These are phyloP conservation scores for Alternaria longipes DNA, from an alignment of 2,329 filamentous ascomycete species.

Conservation along the genomic window DNA sequence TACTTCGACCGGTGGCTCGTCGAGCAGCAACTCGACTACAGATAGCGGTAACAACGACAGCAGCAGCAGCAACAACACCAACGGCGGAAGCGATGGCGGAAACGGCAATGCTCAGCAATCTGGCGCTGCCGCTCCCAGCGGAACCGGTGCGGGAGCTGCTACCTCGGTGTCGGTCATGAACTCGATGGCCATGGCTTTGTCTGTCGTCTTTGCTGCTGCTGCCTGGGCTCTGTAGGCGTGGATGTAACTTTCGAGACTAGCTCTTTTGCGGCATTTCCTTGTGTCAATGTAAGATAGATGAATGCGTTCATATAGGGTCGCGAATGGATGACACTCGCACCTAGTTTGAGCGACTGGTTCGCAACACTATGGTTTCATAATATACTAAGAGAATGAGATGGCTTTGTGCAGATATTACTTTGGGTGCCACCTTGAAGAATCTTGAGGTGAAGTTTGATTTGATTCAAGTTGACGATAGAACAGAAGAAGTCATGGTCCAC, in stretches of 20 bases:
- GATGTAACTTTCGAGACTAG: neutral
- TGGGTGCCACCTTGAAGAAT: neutral
- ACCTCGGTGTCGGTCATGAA: constrained; percentile 31
- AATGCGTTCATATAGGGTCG: constrained; percentile 3
- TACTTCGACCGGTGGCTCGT: constrained; percentile 21
- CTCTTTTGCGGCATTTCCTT: neutral
- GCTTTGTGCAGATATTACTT: neutral
- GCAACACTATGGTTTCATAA: constrained; percentile 13
- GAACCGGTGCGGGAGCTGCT: constrained; percentile 21
- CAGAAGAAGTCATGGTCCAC: neutral
- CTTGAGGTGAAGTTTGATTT: neutral
- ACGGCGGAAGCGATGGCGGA: neutral
- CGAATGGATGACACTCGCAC: constrained; percentile 2
- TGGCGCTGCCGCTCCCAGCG: neutral
- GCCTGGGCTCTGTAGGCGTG: constrained; percentile 34
- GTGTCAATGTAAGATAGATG: constrained; percentile 9
- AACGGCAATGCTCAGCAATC: neutral
- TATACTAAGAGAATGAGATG: constrained; percentile 10
- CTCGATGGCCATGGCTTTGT: constrained; percentile 37
- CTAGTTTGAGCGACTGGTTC: constrained; percentile 8
- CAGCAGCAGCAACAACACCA: constrained; percentile 1
- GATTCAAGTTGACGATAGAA: neutral
- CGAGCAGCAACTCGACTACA: constrained; percentile 20
- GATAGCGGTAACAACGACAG: constrained; percentile 12
- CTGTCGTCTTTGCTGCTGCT: constrained; percentile 37